phyloP scores from a whole-genome alignment of 2,329 filamentous ascomycete species.

The Alternaria viburni region DNA sequence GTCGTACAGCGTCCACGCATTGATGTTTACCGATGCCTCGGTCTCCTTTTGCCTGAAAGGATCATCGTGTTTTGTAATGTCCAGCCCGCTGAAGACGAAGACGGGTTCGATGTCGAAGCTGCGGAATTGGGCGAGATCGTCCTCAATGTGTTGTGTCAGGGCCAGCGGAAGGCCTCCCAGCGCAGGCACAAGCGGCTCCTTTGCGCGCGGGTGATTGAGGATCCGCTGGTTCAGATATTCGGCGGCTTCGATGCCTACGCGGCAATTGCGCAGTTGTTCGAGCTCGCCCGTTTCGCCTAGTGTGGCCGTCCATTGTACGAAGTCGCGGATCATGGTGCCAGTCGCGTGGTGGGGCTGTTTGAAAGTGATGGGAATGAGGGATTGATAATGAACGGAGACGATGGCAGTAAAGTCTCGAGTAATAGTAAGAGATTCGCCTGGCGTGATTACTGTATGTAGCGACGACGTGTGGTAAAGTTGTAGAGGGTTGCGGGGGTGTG shows the following conservation, averaged over 20 bases:
- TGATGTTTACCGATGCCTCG: constrained; percentile 71
- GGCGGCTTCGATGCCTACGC: constrained; percentile 85
- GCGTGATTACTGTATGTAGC: neutral
- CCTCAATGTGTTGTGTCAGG: constrained; percentile 75
- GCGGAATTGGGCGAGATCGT: constrained; percentile 76
- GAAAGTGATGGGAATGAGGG: neutral
- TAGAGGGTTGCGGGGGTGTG: constrained; percentile 9
- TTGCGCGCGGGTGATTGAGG: constrained; percentile 61
- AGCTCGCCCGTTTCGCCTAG: constrained; percentile 66
- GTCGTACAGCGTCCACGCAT: constrained; percentile 89
- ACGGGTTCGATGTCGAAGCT: constrained; percentile 74
- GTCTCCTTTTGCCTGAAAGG: constrained; percentile 64
- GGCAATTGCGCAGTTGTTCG: constrained; percentile 73
- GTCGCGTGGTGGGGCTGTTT: constrained; percentile 18
- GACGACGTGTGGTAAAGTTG: neutral
- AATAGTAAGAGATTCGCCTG: neutral
- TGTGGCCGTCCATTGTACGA: constrained; percentile 64
- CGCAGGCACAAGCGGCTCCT: constrained; percentile 88
- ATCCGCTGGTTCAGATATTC: constrained; percentile 80
- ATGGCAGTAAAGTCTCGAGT: neutral
- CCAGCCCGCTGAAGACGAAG: constrained; percentile 91
- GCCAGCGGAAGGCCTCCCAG: constrained; percentile 86
- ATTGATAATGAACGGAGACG: neutral
- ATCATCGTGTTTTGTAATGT: constrained; percentile 73
- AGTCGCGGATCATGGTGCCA: constrained; percentile 52